Base-by-base conservation (phyloP, 495 filamentous ascomycete genomes). In the Lasiosphaeris hirsuta region DNA sequence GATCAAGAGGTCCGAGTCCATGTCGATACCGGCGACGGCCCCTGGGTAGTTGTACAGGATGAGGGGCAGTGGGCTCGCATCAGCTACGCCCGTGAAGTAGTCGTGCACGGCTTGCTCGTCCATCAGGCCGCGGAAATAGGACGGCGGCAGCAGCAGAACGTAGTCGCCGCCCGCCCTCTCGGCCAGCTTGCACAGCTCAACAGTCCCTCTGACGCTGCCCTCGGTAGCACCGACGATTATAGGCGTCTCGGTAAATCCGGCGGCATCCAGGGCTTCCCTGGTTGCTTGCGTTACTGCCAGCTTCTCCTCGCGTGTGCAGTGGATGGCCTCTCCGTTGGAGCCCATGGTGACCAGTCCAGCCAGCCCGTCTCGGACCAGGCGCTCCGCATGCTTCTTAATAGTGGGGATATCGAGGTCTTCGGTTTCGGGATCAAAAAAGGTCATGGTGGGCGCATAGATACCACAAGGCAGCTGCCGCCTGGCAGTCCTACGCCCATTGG, bases 21-120 rank as follows among this genome's bases (percentile, higher is more conserved):
- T 89, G 68, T 95, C 90, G 64, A 96, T 90, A 30, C 90, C 90
- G n/a, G 89, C 84, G 5, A 95, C 90, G 37, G 90, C 90, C 37
- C 90, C 90, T 1, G 90, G 90, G 74, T 95, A 95, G 78, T 96
- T 95, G 78, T 95, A 94, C 10, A 96, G 76, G 53, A 93, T 82
- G n/a, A 96, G 74, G 3, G 89, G 88, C 13, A 95, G 69, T 7
- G 90, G 89, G 18, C 84, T 87, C 10, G 63, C 77, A 66, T 92
- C 87, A 19, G 90, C 90, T 1, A 94, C 88, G 34, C 78, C 76
- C 13, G 81, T 85, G 76, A 86, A 95, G 78, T 86, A 95, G 62
- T 85, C 84, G 62, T 85, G 84, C 34, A 96, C 77, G 37, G 88
- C 82, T 50, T 86, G 82, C 63, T 94, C 89, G 67, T 88, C 88